These are phyloP conservation scores for Colletotrichum sojae DNA, from an alignment of 2,329 filamentous ascomycete genomes.

Conservation along the genomic window DNA sequence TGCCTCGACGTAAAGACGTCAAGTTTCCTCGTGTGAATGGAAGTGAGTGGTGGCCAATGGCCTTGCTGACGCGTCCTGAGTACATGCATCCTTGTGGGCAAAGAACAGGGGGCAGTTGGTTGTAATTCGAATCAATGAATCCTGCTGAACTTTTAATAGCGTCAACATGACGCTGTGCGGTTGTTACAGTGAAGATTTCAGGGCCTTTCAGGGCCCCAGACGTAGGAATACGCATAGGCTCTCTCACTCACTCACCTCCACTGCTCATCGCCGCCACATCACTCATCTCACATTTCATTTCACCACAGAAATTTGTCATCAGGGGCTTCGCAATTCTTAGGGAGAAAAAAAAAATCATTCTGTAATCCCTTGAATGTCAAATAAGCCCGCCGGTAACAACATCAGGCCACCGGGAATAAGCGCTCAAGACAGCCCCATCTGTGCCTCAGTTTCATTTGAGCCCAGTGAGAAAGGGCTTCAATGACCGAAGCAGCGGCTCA, in stretches of 20 bases:
- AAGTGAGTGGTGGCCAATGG: neutral
- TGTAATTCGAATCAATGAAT: neutral
- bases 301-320: no score
- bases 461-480: neutral
- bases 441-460: neutral
- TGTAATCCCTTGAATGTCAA: neutral
- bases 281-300: no score
- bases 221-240: no score
- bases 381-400: neutral
- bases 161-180: slow-evolving; percentile 5
- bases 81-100: no score
- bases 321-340: no score
- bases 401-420: neutral
- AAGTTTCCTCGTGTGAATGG: neutral
- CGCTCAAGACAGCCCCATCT: neutral
- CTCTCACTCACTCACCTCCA: no score
- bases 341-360: no score
- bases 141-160: neutral
- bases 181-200: neutral
- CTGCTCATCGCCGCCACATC: no score
- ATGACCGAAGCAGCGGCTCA: no score
- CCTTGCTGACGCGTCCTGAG: slow-evolving; percentile 25
- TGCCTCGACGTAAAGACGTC: neutral
- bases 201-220: neutral
- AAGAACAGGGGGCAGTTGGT: no score